phyloP scores from a whole-genome alignment of 1,284 basidiomycete genomes.

The Coriolopsis trogii region DNA sequence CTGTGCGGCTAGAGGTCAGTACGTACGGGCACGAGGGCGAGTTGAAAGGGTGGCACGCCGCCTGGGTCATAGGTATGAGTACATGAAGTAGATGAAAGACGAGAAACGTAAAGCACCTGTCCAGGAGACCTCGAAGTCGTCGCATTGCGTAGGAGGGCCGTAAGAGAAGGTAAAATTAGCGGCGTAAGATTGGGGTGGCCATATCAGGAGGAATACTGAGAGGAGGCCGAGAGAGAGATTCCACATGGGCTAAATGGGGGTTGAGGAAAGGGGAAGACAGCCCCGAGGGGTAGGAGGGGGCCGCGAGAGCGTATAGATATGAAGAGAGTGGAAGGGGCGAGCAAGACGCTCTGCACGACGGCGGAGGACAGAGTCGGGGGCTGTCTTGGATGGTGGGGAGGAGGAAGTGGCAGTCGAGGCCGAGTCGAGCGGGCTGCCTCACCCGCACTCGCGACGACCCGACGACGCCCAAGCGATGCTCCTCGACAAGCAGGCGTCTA shows the following conservation, averaged over 20 bases:
- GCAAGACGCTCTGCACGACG: slow-evolving; percentile 9
- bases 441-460: not conserved
- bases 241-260: slow-evolving; percentile 12
- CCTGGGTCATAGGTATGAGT: slow-evolving; percentile 41
- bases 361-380: not conserved
- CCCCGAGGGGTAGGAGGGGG: not conserved
- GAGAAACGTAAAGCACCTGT: slow-evolving; percentile 46
- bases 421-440: no score
- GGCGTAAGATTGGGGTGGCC: slow-evolving; percentile 36
- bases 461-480: slow-evolving; percentile 19
- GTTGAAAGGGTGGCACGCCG: slow-evolving; percentile 61
- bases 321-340: slow-evolving; percentile 15
- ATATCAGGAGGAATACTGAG: slow-evolving; percentile 26
- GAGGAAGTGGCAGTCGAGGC: not conserved
- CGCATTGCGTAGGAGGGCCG: slow-evolving; percentile 59
- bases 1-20: not conserved
- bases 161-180: slow-evolving; percentile 55
- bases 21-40: slow-evolving; percentile 63
- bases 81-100: not conserved
- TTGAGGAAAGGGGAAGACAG: no score
- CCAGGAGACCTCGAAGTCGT: slow-evolving; percentile 61
- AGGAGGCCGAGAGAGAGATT: slow-evolving; percentile 22
- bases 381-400: not conserved
- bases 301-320: not conserved
- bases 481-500: no score